Evolutionary conservation across 192 early-diverging fungal genomes (phyloP).

Genomic region (Gorgonomyces haynaldii): DNA sequence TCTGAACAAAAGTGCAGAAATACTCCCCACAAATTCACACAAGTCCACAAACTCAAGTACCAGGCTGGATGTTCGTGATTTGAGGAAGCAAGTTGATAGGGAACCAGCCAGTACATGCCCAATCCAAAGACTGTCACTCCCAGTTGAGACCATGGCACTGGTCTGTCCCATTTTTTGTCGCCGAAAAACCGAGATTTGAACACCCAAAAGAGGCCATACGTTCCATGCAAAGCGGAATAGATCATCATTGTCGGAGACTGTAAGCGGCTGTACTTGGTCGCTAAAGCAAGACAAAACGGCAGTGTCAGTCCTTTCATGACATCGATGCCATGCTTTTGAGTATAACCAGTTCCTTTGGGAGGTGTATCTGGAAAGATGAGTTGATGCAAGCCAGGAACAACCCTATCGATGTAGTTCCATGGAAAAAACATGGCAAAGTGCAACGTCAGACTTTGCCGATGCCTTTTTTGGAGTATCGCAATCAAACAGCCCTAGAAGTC

Average conservation of each 20-base stretch:
- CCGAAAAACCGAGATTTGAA: not conserved
- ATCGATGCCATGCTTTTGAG: too few species aligned
- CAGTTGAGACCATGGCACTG: not conserved
- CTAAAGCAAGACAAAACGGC: not conserved
- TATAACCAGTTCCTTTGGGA: too few species aligned
- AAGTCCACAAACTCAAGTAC: not conserved
- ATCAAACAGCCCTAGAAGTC: too few species aligned
- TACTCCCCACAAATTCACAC: not conserved
- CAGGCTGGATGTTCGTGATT: not conserved
- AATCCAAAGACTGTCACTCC: not conserved
- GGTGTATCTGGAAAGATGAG: too few species aligned
- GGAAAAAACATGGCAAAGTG: too few species aligned
- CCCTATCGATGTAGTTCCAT: too few species aligned
- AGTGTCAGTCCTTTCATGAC: not conserved
- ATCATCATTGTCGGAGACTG: conserved; percentile 3
- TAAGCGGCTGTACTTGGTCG: not conserved
- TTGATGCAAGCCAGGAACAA: too few species aligned
- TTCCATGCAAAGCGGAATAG: conserved; percentile 4
- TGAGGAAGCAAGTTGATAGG: not conserved
- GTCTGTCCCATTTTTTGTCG: conserved; percentile 4
- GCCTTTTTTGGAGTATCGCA: too few species aligned
- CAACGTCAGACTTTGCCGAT: too few species aligned
- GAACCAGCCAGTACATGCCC: not conserved
- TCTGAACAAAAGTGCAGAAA: conserved; percentile 4
- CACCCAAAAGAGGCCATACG: not conserved